Conservation (phyloP, 305 asterid genomes). For the Nicotiana rustica region DNA sequence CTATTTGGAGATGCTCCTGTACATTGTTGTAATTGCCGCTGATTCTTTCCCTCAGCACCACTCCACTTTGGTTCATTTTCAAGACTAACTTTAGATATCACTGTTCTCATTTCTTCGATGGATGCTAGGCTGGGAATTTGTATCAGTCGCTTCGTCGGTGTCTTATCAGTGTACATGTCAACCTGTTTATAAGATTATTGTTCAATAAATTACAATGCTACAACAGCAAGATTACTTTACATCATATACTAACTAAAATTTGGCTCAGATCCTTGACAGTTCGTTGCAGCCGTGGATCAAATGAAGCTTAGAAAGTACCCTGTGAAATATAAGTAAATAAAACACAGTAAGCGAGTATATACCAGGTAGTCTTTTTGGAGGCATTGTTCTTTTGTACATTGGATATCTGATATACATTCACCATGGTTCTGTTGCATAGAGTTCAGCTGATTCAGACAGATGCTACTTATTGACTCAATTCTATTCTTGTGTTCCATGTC, state of each 20-base stretch:
- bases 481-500: constrained; percentile 62
- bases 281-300: not conserved
- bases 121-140: constrained; percentile 63
- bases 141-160: constrained; percentile 62
- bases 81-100: constrained; percentile 40
- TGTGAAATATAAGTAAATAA: not conserved
- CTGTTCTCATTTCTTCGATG: constrained; percentile 74
- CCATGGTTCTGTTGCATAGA: constrained; percentile 52
- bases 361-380: constrained; percentile 73
- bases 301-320: constrained; percentile 11
- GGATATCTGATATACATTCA: constrained; percentile 55
- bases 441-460: constrained; percentile 59
- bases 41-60: constrained; percentile 48
- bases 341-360: constrained; percentile 25
- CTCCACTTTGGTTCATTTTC: constrained; percentile 47
- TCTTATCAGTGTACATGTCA: constrained; percentile 57
- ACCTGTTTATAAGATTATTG: constrained; percentile 53
- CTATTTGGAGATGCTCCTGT: constrained; percentile 50
- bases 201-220: not conserved
- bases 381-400: constrained; percentile 63
- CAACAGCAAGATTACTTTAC: not conserved
- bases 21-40: constrained; percentile 33
- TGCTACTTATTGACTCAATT: constrained; percentile 46
- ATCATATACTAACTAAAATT: not conserved
- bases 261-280: not conserved